These are phyloP conservation scores for Pestalotiopsis sp. DNA, from an alignment of 2,329 filamentous ascomycete species.

Conservation along the genomic window DNA sequence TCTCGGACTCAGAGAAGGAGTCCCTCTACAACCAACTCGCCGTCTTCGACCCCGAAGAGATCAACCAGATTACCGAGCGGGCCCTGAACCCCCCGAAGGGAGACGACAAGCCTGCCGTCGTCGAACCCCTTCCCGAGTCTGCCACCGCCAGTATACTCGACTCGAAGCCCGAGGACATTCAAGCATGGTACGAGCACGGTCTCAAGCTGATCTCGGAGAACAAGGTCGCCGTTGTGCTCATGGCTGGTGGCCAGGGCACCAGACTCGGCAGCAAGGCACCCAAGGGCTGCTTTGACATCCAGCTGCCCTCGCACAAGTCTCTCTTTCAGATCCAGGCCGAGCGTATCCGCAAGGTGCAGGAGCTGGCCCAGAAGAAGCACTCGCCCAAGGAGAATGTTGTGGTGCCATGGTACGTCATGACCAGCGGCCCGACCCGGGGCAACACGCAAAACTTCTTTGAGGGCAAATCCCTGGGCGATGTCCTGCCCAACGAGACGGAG, in stretches of 20 bases:
- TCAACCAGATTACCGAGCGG: slow-evolving; percentile 83
- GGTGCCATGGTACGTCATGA: slow-evolving; percentile 99
- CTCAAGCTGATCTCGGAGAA: slow-evolving; percentile 79
- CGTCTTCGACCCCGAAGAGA: slow-evolving; percentile 79
- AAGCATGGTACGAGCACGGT: slow-evolving; percentile 82
- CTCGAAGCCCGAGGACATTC: slow-evolving; percentile 75
- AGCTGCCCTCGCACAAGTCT: slow-evolving; percentile 88
- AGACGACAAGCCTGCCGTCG: slow-evolving; percentile 48
- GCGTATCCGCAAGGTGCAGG: slow-evolving; percentile 84
- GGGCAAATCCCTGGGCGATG: slow-evolving; percentile 30
- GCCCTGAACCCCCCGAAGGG: slow-evolving; percentile 78
- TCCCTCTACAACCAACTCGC: slow-evolving; percentile 80
- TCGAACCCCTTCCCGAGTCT: slow-evolving; percentile 83
- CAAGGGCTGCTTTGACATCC: slow-evolving; percentile 98
- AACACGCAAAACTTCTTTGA: slow-evolving; percentile 92
- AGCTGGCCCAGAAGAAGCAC: slow-evolving; percentile 73
- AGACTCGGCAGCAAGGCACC: slow-evolving; percentile 91
- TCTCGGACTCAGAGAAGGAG: slow-evolving; percentile 73
- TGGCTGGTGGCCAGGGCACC: slow-evolving; percentile 97
- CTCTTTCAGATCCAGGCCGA: slow-evolving; percentile 98
- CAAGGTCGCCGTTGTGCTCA: slow-evolving; percentile 84
- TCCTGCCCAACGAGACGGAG: slow-evolving; percentile 62
- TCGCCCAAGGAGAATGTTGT: slow-evolving; percentile 59
- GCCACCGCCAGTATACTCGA: slow-evolving; percentile 91
- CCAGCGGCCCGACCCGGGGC: slow-evolving; percentile 87